phyloP scores from a whole-genome alignment of 2,329 filamentous ascomycete species.

The Colletotrichum sp. region DNA sequence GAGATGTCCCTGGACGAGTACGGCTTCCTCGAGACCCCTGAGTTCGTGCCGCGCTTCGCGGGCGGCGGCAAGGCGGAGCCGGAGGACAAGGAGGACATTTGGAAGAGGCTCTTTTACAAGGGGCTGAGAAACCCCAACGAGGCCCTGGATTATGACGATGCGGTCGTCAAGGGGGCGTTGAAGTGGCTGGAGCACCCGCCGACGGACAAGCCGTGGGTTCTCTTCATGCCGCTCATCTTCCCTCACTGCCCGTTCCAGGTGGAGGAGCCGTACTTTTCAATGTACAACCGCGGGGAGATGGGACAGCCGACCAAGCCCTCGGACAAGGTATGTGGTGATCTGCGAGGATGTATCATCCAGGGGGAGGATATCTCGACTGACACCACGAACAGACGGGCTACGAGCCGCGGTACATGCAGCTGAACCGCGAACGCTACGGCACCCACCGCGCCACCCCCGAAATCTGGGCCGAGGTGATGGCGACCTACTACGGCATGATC shows the following conservation, averaged over 20 bases:
- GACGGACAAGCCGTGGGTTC: slow-evolving; percentile 42
- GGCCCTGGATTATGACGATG: slow-evolving; percentile 50
- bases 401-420: slow-evolving; percentile 45
- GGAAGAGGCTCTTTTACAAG: slow-evolving; percentile 44
- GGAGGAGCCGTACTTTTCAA: slow-evolving; percentile 52
- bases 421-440: slow-evolving; percentile 41
- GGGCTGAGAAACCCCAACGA: slow-evolving; percentile 40
- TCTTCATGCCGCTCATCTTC: slow-evolving; percentile 48
- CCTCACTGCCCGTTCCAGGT: slow-evolving; percentile 53
- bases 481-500: slow-evolving; percentile 54
- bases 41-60: slow-evolving; percentile 36
- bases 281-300: slow-evolving; percentile 43
- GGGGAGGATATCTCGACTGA: neutral
- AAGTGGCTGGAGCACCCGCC: slow-evolving; percentile 49
- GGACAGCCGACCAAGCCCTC: neutral
- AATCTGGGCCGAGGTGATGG: slow-evolving; percentile 48
- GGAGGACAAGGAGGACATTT: slow-evolving; percentile 35
- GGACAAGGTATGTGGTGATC: slow-evolving; percentile 1
- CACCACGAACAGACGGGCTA: slow-evolving; percentile 38
- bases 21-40: slow-evolving; percentile 45
- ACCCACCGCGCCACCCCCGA: slow-evolving; percentile 43
- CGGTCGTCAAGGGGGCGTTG: slow-evolving; percentile 42
- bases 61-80: neutral
- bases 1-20: slow-evolving; percentile 51
- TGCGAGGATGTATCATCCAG: neutral